Conservation (phyloP, 768 basidiomycete species). For the Auricularia sp. region DNA sequence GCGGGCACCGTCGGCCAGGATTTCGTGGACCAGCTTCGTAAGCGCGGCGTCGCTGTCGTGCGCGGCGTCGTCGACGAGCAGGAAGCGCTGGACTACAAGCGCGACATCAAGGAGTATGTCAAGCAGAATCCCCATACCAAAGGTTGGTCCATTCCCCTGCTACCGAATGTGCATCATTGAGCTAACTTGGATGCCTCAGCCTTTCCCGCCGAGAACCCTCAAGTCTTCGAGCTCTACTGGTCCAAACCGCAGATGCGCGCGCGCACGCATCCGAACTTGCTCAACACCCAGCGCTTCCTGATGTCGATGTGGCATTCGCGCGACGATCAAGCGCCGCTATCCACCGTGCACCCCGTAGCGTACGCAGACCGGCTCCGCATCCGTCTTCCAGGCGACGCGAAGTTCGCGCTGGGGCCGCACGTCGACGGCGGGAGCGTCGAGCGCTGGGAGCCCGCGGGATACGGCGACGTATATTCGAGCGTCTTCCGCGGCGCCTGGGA, state of each 20-base stretch:
- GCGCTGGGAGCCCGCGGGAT: neutral
- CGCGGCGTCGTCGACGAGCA: conserved; percentile 40
- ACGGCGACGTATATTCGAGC: neutral
- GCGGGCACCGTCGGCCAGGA: conserved; percentile 34
- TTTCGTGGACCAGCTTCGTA: conserved; percentile 35
- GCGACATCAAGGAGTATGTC: conserved; percentile 28
- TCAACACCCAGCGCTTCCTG: conserved; percentile 47
- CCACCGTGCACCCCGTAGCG: conserved; percentile 49
- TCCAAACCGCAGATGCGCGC: conserved; percentile 52
- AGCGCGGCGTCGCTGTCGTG: conserved; percentile 45
- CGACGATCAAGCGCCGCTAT: conserved; percentile 31
- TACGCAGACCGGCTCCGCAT: conserved; percentile 73
- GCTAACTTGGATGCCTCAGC: conserved; percentile 21
- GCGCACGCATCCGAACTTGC: conserved; percentile 50
- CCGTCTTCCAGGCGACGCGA: conserved; percentile 56
- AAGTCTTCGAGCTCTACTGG: conserved; percentile 70
- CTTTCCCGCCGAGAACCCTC: conserved; percentile 55
- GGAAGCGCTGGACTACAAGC: conserved; percentile 25
- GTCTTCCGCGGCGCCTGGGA: neutral
- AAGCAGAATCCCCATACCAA: conserved; percentile 15
- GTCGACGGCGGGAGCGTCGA: neutral
- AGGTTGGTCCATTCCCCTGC: conserved; percentile 2
- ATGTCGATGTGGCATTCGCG: conserved; percentile 51
- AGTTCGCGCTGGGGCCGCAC: conserved; percentile 58
- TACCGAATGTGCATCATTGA: neutral